Conservation (phyloP, 2,329 filamentous ascomycete genomes). For the Fragosphaeria purpurea region DNA sequence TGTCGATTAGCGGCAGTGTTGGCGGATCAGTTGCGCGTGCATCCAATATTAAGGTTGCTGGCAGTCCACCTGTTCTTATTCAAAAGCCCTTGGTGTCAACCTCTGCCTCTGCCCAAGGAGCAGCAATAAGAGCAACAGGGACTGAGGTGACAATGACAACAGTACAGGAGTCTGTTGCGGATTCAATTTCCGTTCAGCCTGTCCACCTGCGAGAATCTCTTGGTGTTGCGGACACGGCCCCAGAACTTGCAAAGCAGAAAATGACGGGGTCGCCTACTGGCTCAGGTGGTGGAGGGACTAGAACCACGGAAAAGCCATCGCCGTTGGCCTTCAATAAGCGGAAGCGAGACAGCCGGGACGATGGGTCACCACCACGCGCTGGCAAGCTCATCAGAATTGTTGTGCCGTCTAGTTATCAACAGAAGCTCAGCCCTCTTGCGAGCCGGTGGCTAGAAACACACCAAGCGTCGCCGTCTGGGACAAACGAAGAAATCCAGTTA, state of each 20-base stretch:
- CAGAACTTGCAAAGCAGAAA: no score
- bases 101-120: neutral
- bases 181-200: slow-evolving; percentile 19
- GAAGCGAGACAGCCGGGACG: slow-evolving; percentile 19
- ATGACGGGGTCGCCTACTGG: no score
- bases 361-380: neutral
- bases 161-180: slow-evolving; percentile 7
- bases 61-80: slow-evolving; percentile 7
- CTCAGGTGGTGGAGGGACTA: no score
- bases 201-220: neutral
- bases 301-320: no score
- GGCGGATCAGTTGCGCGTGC: neutral
- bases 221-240: no score
- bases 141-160: neutral
- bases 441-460: slow-evolving; percentile 10
- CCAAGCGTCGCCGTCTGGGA: neutral
- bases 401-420: slow-evolving; percentile 8
- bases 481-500: no score
- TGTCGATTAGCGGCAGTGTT: slow-evolving; percentile 1
- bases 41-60: neutral
- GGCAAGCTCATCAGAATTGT: slow-evolving; percentile 17
- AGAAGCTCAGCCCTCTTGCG: slow-evolving; percentile 9
- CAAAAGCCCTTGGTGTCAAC: slow-evolving; percentile 13
- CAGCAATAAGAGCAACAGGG: neutral
- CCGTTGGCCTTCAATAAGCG: slow-evolving; percentile 15